Evolutionary conservation across 495 filamentous ascomycete genomes (phyloP), one percentile per base, ranked within the genome.

Genomic region (Podospora conica): DNA sequence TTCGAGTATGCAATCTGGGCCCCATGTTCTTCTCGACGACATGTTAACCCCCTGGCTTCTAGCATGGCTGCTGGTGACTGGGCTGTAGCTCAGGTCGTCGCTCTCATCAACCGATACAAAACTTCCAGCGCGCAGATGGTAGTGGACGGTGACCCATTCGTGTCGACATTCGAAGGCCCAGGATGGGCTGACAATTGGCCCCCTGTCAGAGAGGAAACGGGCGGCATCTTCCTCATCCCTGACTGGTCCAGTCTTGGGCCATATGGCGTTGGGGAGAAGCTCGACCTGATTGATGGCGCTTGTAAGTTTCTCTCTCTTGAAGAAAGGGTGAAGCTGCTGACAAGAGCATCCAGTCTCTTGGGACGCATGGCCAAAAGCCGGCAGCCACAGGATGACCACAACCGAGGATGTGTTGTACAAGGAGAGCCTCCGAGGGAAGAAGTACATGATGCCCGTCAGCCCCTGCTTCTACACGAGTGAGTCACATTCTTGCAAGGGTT

Each of bases 361-460:
- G 90, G 86, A 86, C 68, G 88, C 89, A 3, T 94, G 91, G 91
- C 88, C 90, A 0, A 74, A 78, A 8, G 77, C 83, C 6, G 85
- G 86, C 20, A 78, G 84, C 3, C 71, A 76, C 1, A 77, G 82
- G 31, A 89, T 87, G 73, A 77, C 77, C 3, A 80, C 78, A 1
- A 74, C 75, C 20, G 79, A 80, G 25, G 90, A 92, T 67, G 65
- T 74, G 21, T 74, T 78, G 0, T 91, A 86, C 76, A 78, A 80
- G 48, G 72, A 77, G 10, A 76, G 74, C 20, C 73, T 84, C 9
- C 61, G 66, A 4, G 82, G 80, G 1, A 90, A 90, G 74, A 79
- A 85, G 7, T 93, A 87, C 76, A 92, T 93, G 90, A 91, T 91
- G 90, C 84, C 85, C 18, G 86, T 91, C 15, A 87, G 88, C 18